Base-by-base conservation (phyloP, 257 asterid species). In the Fraxinus quadrangulata region DNA sequence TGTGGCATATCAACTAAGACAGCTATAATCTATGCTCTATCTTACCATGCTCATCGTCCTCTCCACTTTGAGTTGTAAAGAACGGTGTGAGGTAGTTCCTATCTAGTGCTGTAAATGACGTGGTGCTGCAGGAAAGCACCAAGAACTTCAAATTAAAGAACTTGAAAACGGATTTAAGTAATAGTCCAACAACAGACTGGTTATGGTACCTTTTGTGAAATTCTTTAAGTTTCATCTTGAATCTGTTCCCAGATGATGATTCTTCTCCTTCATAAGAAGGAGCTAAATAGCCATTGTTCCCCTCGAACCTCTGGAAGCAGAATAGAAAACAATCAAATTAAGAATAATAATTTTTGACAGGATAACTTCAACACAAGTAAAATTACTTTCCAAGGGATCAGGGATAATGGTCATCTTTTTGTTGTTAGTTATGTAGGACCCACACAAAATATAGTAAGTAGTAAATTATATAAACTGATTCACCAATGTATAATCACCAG, bases 21-120 rank as follows among this genome's bases (percentile, higher is more conserved):
- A 19, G 3, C 77, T 12, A 61, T 68, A 67, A 33, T 78, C 65
- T 42, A 71, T 70, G 82, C 69, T 59, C 71, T 67, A 82, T 76
- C 91, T 84, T 87, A 92, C 97, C 97, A 26, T 75, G 80, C 70
- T 89, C 97, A 13, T 91, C 97, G 75, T 93, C 99, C 72, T 92
- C 97, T 56, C 94, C 97, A 75, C 83, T 83, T 83, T 96, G 99
- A 79, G 87, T 80, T 36, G 98, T 96, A 76, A 96, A 96, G 87
- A 96, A 96, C 11, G 98, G 99, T 72, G 99, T 96, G 63, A 96
- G 97, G 89, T 92, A 96, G 90, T 96, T 94, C 90, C 84, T 92
- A 78, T 96, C 99, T 75, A 96, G 70, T 75, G 94, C 99, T 34
- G 95, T 88, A 85, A 96, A 96, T 69, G 98, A 87, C 31, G 98